Evolutionary conservation across 2,329 filamentous ascomycete genomes (phyloP).

Genomic region (Colletotrichum siamense): DNA sequence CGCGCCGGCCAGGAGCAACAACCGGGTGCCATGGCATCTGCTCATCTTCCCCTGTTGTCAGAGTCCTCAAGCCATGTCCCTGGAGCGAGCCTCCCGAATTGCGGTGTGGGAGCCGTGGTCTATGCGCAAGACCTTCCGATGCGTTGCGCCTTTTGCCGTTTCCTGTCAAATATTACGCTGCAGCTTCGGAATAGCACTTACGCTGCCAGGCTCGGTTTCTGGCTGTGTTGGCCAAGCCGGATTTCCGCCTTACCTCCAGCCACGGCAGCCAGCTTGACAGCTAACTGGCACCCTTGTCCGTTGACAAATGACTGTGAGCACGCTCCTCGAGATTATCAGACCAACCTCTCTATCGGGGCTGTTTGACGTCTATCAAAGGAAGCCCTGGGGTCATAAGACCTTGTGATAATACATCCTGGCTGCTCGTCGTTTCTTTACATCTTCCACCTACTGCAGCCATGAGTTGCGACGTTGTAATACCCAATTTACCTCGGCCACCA

Average conservation of each 20-base stretch:
- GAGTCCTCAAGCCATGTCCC: background rate
- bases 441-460: background rate
- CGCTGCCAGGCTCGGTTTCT: background rate
- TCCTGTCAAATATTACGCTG: background rate
- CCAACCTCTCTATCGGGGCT: background rate
- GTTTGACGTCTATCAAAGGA: background rate
- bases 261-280: background rate
- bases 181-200: background rate
- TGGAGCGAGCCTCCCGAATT: background rate
- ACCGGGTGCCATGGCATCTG: background rate
- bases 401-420: background rate
- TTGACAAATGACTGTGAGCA: background rate
- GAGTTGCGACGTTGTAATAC: background rate
- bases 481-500: background rate
- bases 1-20: background rate
- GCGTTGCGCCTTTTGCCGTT: background rate
- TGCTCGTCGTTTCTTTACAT: background rate
- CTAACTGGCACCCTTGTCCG: background rate
- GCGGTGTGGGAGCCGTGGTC: background rate
- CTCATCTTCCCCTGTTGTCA: background rate
- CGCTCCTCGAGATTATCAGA: background rate
- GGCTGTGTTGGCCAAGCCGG: background rate
- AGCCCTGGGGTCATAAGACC: background rate
- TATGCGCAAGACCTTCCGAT: background rate
- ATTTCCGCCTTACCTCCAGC: background rate